Base-by-base conservation (phyloP, 2,329 filamentous ascomycete species). In the Aspergillus vadensis region DNA sequence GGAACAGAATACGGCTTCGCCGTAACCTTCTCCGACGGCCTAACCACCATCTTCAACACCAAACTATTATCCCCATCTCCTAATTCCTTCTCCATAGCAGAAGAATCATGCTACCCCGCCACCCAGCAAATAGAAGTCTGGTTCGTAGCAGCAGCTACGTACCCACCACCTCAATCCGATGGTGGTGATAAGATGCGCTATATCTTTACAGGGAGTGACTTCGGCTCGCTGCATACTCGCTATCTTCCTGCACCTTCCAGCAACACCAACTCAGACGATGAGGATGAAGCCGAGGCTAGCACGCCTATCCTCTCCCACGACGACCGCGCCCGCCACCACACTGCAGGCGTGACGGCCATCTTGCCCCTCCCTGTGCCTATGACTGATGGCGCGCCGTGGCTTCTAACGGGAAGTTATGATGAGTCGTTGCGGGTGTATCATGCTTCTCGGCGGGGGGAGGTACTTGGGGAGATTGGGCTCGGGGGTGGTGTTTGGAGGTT, bases 331-430 rank as follows among this genome's bases (percentile, higher is more conserved):
- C 87, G 82, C 62, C 82, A 84, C 15, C 92, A 97, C 69, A 81
- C 82, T n/a, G 92, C 92, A 1, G 94, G 95, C 10, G 90, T 98
- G 1, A 97, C 93, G 0, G 87, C 91, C 2, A 95, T 98, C 57
- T 76, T 97, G 2, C 91, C 92, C 0, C 77, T 96, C 2, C 71
- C 82, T 1, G 69, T 74, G 1, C 66, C 72, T 0, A 44, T 71
- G 5, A 66, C 72, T 8, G 79, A 83, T 8, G 78, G 79, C 3
- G 80, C 81, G 1, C 80, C 82, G 4, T 70, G 95, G 4, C 75
- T 96, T 2, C 70, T 97, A 2, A 97, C 93, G 0, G 95, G 95
- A 4, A 96, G 91, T 71, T 99, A 98, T 71, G 95, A 98, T 69
- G 93, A 98, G 68, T 81, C 83, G 62, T 80, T 98, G 17, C 86